Evolutionary conservation across 192 early-diverging fungal genomes (phyloP).

Genomic region (Gryganskiella cystojenkinii): DNA sequence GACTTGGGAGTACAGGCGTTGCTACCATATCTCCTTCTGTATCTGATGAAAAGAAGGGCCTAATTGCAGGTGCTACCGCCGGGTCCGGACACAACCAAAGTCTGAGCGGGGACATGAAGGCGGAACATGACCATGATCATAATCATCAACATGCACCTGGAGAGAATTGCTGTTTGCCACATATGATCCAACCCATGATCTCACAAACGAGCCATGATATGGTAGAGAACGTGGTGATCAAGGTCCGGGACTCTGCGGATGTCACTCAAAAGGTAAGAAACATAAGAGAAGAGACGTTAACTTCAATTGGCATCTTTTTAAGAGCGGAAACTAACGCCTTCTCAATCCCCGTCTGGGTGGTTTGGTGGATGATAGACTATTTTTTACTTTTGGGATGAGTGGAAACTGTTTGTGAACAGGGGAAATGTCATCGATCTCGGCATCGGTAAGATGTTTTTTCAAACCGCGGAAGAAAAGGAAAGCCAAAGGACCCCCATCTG

Average conservation of each 20-base stretch:
- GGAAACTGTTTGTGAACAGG: constrained; percentile 30
- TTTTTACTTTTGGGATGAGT: constrained; percentile 48
- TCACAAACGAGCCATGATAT: constrained; percentile 17
- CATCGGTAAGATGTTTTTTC: constrained; percentile 15
- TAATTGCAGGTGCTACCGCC: too few species aligned
- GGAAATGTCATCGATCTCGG: constrained; percentile 32
- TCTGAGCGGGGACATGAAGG: neutral
- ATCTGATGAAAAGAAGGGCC: too few species aligned
- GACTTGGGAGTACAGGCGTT: neutral
- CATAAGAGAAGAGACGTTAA: too few species aligned
- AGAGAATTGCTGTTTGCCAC: constrained; percentile 32
- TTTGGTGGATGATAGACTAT: constrained; percentile 4
- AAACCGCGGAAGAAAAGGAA: too few species aligned
- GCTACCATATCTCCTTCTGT: too few species aligned
- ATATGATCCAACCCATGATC: constrained; percentile 29
- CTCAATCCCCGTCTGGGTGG: neutral
- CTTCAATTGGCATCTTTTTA: too few species aligned
- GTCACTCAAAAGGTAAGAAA: constrained; percentile 35
- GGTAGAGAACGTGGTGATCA: constrained; percentile 43
- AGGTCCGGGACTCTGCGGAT: constrained; percentile 40
- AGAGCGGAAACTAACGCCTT: neutral
- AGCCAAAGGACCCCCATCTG: too few species aligned
- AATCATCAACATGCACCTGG: constrained; percentile 24
- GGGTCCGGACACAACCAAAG: too few species aligned
- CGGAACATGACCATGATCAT: neutral